Conservation (phyloP, 2,329 filamentous ascomycete species). For the Neocucurbitaria cava region DNA sequence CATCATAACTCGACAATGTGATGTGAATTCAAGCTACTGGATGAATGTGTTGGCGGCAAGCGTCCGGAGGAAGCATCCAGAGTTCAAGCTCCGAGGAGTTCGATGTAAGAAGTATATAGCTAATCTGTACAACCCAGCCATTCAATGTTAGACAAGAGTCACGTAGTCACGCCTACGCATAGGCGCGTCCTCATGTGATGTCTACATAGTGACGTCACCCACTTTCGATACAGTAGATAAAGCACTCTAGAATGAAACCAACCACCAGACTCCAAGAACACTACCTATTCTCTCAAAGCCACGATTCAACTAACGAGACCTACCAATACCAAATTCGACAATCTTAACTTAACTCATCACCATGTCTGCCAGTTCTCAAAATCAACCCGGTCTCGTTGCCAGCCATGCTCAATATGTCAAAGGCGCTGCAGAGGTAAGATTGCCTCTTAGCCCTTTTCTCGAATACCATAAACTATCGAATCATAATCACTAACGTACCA, state of each 20-base stretch:
- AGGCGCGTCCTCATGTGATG: slow-evolving; percentile 12
- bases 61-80: background rate
- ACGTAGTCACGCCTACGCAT: slow-evolving; percentile 1
- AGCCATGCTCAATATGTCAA: slow-evolving; percentile 74
- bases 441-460: background rate
- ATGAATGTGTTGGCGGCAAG: background rate
- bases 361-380: slow-evolving; percentile 37
- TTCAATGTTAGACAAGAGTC: background rate
- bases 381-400: slow-evolving; percentile 65
- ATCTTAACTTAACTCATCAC: slow-evolving; percentile 4
- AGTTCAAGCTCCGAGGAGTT: background rate
- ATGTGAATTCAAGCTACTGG: background rate
- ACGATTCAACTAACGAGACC: background rate
- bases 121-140: background rate
- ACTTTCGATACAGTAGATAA: background rate
- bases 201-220: slow-evolving; percentile 12
- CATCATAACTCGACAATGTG: background rate
- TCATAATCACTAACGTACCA: slow-evolving; percentile 1
- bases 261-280: background rate
- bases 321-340: background rate
- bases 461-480: background rate
- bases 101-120: background rate
- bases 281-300: background rate
- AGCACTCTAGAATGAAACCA: background rate
- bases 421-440: slow-evolving; percentile 68